Base-by-base conservation (phyloP, 306 rosid species). In the Begonia fuchsioides region DNA sequence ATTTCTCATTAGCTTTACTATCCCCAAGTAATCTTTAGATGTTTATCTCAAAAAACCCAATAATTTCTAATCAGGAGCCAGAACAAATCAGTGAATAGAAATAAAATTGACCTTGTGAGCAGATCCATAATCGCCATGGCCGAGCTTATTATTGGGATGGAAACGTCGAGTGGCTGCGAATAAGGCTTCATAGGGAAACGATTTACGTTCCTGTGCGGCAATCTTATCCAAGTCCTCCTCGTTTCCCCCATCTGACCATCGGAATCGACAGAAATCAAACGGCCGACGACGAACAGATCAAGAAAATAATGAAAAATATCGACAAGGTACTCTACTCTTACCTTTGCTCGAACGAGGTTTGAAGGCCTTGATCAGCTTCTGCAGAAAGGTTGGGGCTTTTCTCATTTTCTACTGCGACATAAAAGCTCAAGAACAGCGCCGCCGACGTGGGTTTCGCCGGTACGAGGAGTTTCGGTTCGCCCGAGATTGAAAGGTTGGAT, bases 51-150 rank as follows among this genome's bases (percentile, higher is more conserved):
- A 26, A 26, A 26, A 26, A 26, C 35, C 7, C 3, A 26, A 4
- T 3, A 26, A 26, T 26, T 26, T 26, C 8, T 26, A 26, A 26
- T 8, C 7, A 26, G 35, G 35, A 2, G 35, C 35, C 8, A 26
- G 7, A 26, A 26, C 8, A 26, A 5, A 26, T 26, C 35, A 4
- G 35, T 4, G 14, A 41, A 11, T 1, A 41, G 14, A 47, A 47
- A n/a, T 15, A 10, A n/a, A 41, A 10, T n/a, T n/a, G 4, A 81
- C 95, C 95, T 77, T 90, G 67, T 32, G 85, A 57, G 85, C 97
- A 9, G 97, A 94, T 53, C 98, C 98, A 65, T 85, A 85, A 6
- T 95, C 98, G 51, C 98, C 98, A 59, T 85, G 60, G 4, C 98
- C 98, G 13, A 90, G 84, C 83, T 82, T 85, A 41, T 81, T 62